A percentile compares a stretch with the other conserved stretches of the same genome.
phyloP scores from a whole-genome alignment of 345 rosid species.

The Citrus mangshanensis region DNA sequence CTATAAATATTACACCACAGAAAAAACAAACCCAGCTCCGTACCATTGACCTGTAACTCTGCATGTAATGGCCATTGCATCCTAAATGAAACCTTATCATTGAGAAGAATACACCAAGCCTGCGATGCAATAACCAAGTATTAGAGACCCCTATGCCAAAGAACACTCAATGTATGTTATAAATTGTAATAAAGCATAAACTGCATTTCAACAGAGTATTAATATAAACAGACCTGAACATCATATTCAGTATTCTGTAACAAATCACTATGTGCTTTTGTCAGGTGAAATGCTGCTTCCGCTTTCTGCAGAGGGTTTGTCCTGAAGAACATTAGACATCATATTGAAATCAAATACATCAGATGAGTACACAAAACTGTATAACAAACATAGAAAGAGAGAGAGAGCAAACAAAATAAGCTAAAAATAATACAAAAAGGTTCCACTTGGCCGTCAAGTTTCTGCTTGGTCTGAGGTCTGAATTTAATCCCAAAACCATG shows the following conservation, averaged over 20 bases:
- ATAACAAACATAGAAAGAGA: neutral
- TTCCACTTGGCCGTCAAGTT: neutral
- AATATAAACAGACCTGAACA: constrained; percentile 27
- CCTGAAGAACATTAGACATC: constrained; percentile 21
- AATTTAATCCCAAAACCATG: neutral
- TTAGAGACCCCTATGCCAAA: neutral
- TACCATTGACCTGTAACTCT: constrained; percentile 31
- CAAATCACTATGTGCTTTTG: constrained; percentile 17
- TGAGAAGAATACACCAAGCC: constrained; percentile 41
- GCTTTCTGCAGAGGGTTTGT: constrained; percentile 18
- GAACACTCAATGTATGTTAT: neutral
- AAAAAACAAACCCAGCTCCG: neutral
- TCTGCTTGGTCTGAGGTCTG: neutral
- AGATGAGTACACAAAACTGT: neutral
- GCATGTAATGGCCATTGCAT: constrained; percentile 33
- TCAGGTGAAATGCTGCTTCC: constrained; percentile 26
- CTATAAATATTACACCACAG: neutral
- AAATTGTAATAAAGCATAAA: neutral
- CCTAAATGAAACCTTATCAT: constrained; percentile 30
- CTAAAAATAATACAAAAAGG: neutral
- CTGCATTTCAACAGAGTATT: neutral
- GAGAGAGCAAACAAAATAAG: neutral
- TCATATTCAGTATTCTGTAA: constrained; percentile 25
- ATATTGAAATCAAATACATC: neutral
- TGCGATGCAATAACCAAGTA: neutral